phyloP scores from a whole-genome alignment of 2,329 filamentous ascomycete species.

The Alternaria alternata region DNA sequence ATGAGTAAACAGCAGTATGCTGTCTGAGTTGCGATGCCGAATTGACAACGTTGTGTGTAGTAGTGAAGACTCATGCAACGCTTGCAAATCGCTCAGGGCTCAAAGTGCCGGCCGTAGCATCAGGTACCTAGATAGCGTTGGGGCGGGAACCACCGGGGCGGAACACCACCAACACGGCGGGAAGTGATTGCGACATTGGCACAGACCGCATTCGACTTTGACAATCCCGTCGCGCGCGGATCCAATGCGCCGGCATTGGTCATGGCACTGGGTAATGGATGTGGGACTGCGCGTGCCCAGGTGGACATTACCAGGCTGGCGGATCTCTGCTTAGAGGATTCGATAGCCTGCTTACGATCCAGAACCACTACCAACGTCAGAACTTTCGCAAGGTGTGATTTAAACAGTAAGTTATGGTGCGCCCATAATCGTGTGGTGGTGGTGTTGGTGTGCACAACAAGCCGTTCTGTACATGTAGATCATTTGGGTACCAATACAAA shows the following conservation, averaged over 20 bases:
- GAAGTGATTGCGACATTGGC: neutral
- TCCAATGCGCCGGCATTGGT: neutral
- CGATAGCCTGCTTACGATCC: neutral
- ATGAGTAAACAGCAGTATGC: neutral
- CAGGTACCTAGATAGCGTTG: neutral
- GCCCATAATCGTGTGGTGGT: neutral
- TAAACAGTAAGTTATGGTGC: neutral
- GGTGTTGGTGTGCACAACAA: neutral
- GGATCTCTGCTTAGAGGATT: neutral
- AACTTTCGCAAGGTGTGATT: neutral
- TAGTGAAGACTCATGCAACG: neutral
- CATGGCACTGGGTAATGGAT: neutral
- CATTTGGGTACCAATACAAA: neutral
- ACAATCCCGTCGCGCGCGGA: neutral
- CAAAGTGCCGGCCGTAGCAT: neutral
- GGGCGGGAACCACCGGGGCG: neutral
- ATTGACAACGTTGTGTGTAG: neutral
- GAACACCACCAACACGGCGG: neutral
- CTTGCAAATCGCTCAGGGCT: neutral
- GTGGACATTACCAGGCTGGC: neutral
- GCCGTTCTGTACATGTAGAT: neutral
- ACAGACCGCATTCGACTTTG: neutral
- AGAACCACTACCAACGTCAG: neutral
- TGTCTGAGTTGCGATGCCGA: neutral
- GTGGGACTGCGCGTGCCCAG: neutral